Conservation (phyloP, 2,329 filamentous ascomycete genomes). For the Fusarium azukiicola region DNA sequence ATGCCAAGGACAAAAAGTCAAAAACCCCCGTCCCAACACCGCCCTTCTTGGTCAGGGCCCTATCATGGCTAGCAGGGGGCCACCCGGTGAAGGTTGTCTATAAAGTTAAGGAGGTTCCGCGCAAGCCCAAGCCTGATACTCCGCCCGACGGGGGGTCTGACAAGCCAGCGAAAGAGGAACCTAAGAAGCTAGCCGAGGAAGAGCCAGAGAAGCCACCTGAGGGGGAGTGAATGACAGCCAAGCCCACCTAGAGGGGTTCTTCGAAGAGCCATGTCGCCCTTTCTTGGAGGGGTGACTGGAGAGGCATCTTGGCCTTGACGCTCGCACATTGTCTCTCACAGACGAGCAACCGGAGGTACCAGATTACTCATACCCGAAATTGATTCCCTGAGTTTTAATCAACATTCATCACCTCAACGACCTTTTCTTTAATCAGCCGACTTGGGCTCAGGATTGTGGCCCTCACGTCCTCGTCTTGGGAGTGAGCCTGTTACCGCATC, state of each 20-base stretch:
- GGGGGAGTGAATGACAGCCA: neutral
- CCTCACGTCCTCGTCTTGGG: no score
- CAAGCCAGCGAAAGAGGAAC: conserved; percentile 1
- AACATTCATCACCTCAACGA: no score
- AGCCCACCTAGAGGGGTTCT: neutral
- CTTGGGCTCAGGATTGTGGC: no score
- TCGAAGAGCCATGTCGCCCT: neutral
- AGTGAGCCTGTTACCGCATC: no score
- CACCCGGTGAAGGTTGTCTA: conserved; percentile 5
- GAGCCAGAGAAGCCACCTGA: neutral
- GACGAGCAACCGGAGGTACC: no score
- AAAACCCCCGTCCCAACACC: conserved; percentile 5
- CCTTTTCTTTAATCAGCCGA: no score
- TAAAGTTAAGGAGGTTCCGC: conserved; percentile 7
- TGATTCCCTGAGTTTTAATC: no score
- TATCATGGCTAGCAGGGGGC: conserved; percentile 6
- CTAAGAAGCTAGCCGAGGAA: no score
- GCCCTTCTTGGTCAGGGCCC: neutral
- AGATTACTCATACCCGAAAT: no score
- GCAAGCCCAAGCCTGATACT: neutral
- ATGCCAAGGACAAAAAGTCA: neutral
- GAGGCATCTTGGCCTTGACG: neutral
- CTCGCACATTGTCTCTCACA: no score
- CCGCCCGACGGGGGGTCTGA: neutral
- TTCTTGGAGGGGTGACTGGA: neutral